Percentiles rank a stretch among this genome's conserved stretches.
Conservation (phyloP, 495 filamentous ascomycete species). For the Glonium stellatum region DNA sequence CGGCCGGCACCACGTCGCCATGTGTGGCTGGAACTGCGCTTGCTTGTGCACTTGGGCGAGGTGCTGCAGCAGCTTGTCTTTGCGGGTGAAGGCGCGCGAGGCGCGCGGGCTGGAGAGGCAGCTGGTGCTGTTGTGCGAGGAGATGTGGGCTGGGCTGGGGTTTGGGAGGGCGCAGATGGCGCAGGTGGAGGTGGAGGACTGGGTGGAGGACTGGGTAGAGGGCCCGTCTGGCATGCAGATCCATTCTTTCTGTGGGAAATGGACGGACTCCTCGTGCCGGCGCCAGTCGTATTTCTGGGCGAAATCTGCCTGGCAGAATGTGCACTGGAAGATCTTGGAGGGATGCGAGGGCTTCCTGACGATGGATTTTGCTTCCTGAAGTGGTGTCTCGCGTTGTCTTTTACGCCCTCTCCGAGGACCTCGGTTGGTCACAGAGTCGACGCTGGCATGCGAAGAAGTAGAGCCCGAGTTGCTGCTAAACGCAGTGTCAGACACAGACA, state of each 20-base stretch:
- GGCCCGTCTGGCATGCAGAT: slow-evolving; percentile 15
- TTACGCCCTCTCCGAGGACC: slow-evolving; percentile 19
- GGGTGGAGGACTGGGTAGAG: neutral
- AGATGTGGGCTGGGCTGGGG: slow-evolving; percentile 9
- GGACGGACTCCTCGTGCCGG: slow-evolving; percentile 27
- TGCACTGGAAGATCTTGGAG: slow-evolving; percentile 20
- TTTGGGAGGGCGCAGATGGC: slow-evolving; percentile 6
- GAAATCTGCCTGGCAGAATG: slow-evolving; percentile 22
- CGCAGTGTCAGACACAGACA: slow-evolving; percentile 9
- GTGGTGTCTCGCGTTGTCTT: slow-evolving; percentile 11
- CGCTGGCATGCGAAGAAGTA: slow-evolving; percentile 16
- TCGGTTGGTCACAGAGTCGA: slow-evolving; percentile 17
- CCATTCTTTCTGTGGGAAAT: slow-evolving; percentile 26
- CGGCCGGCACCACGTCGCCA: slow-evolving; percentile 11
- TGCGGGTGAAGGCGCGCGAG: slow-evolving; percentile 15
- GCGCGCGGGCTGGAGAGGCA: slow-evolving; percentile 1
- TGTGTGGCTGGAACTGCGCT: neutral
- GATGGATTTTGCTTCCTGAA: neutral
- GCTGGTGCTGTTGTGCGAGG: slow-evolving; percentile 5
- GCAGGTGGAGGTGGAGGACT: slow-evolving; percentile 3
- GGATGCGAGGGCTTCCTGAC: slow-evolving; percentile 12
- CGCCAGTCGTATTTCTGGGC: slow-evolving; percentile 24
- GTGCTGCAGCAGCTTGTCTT: slow-evolving; percentile 24
- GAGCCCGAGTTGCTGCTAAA: slow-evolving; percentile 13
- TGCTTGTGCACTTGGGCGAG: slow-evolving; percentile 16